Percentiles rank a stretch among this genome's conserved stretches.
These are phyloP conservation scores for Cucurbita argyrosperma DNA, from an alignment of 306 rosid species.

Conservation along the genomic window DNA sequence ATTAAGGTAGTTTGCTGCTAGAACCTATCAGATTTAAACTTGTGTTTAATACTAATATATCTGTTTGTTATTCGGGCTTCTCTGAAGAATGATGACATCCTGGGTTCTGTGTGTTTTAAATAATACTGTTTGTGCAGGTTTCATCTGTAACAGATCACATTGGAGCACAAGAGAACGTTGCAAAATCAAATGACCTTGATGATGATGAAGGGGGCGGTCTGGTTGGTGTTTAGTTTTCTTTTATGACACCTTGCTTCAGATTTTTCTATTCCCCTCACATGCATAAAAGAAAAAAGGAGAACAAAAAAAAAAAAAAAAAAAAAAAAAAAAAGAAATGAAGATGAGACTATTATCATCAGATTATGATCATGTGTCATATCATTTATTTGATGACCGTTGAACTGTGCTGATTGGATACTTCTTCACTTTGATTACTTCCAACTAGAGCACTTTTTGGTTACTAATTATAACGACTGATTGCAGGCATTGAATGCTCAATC, in stretches of 20 bases:
- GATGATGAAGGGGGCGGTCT: conserved; percentile 95
- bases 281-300: not conserved
- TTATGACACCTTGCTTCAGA: not conserved
- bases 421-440: not conserved
- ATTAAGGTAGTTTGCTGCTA: conserved; percentile 46
- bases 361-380: not conserved
- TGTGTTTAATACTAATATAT: not conserved
- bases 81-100: not conserved
- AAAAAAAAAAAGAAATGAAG: not conserved
- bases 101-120: not conserved
- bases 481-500: conserved; percentile 95
- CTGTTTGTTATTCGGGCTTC: not conserved
- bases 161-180: conserved; percentile 64
- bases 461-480: conserved; percentile 9
- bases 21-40: not conserved
- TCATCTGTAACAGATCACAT: conserved; percentile 92
- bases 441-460: not conserved
- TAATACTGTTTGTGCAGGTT: conserved; percentile 33
- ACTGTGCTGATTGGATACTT: not conserved
- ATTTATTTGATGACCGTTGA: not conserved
- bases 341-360: not conserved
- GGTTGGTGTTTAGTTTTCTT: conserved; percentile 34
- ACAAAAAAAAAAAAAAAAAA: not conserved
- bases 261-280: not conserved
- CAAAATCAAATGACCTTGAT: conserved; percentile 88